Percentiles rank a stretch among this genome's conserved stretches.
These are phyloP conservation scores for Flaveria sonorensis DNA, from an alignment of 129 eudicot genomes.

Conservation along the genomic window DNA sequence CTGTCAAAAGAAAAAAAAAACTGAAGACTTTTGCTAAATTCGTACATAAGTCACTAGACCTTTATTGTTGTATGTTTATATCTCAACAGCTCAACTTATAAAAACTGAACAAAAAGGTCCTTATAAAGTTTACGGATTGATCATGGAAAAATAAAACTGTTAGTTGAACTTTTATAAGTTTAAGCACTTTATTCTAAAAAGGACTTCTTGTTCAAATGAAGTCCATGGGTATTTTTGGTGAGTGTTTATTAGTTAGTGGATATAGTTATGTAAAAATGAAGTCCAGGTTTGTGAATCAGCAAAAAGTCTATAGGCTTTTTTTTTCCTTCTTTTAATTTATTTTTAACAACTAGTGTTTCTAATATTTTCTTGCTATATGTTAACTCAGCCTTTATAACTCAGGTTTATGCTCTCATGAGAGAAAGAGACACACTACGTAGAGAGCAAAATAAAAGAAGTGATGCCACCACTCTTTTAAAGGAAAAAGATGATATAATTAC, in stretches of 20 bases:
- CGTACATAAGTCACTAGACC: background rate
- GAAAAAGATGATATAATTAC: slow-evolving; percentile 94
- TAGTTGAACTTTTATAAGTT: background rate
- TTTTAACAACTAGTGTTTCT: background rate
- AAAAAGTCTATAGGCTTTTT: background rate
- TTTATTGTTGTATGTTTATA: too few species aligned
- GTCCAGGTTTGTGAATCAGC: background rate
- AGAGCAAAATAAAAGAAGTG: slow-evolving; percentile 85
- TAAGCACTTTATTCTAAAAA: background rate
- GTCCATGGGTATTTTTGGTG: background rate
- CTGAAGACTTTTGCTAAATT: background rate
- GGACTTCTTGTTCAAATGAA: background rate
- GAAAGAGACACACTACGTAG: slow-evolving; percentile 93
- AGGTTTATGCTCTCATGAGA: slow-evolving; percentile 88
- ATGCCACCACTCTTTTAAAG: slow-evolving; percentile 86
- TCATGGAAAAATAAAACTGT: background rate
- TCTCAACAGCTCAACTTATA: background rate
- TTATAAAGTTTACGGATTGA: background rate
- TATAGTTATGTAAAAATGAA: background rate
- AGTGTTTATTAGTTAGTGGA: background rate
- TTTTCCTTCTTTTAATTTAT: background rate
- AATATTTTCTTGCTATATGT: slow-evolving; percentile 7
- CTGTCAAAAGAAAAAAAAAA: background rate
- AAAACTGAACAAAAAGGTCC: background rate
- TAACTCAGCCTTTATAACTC: slow-evolving; percentile 26